Percentiles rank a stretch among this genome's conserved stretches.
Conservation (phyloP, 179 eudicot species). For the Pouteria campechiana region DNA sequence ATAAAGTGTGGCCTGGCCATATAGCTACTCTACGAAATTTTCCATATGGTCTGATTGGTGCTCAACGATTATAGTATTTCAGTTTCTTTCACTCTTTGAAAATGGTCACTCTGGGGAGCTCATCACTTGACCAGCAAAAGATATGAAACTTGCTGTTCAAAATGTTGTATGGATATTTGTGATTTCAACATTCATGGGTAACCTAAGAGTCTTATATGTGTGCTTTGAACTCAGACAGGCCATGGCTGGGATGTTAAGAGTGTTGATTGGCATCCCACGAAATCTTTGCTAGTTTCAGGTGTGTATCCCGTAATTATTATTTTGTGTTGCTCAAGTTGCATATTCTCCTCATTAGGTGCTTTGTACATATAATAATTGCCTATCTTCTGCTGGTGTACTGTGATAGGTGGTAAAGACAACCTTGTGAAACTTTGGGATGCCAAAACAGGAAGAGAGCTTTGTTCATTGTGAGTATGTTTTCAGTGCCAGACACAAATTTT, state of each 20-base stretch:
- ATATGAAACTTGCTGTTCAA: too few relatives aligned
- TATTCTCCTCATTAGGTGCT: not conserved
- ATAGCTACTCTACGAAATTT: too few relatives aligned
- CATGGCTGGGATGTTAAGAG: constrained; percentile 99
- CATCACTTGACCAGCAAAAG: too few relatives aligned
- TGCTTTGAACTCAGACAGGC: constrained; percentile 97
- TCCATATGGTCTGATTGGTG: too few relatives aligned
- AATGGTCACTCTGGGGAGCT: too few relatives aligned
- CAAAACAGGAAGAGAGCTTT: constrained; percentile 75
- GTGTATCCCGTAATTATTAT: constrained; percentile 3
- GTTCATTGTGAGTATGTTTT: constrained; percentile 59
- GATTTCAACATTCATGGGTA: too few relatives aligned
- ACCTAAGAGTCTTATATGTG: constrained; percentile 38
- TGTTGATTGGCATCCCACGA: constrained; percentile 98
- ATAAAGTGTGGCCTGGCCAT: too few relatives aligned
- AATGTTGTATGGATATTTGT: too few relatives aligned
- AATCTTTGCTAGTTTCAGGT: constrained; percentile 89
- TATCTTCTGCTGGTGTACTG: not conserved
- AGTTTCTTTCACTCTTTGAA: too few relatives aligned
- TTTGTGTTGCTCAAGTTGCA: not conserved
- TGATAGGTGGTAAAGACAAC: constrained; percentile 87
- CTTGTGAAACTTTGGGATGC: constrained; percentile 98
- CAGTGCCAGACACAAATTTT: not conserved
- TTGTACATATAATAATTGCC: not conserved
- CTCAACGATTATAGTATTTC: too few relatives aligned